Evolutionary conservation across 78 protist genomes (phyloP), one percentile per base, ranked within the genome.

Genomic region (Dictyostelium firmibasis): DNA sequence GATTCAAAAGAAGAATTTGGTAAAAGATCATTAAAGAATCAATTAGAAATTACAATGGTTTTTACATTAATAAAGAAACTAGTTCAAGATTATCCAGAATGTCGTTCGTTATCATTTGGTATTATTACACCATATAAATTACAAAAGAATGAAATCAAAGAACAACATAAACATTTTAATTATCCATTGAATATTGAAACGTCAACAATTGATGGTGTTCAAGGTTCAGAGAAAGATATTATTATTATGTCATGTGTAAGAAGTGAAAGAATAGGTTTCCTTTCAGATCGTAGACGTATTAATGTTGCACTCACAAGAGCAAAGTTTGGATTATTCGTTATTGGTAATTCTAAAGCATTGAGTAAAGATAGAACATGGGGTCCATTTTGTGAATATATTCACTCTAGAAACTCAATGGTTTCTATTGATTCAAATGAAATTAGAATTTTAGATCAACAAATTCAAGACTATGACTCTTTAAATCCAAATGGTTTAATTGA

Each of bases 241-340:
- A 95, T 97, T 11, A 14, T 98, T 29, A 27, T 98, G 29, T 87
- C 97, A 36, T 81, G 92, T 43, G 99, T 98, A 18, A 84, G 99
- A 38, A 96, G 94, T 35, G 70, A 62, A 18, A 27, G 72, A 31
- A 87, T 98, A 33, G 99, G 99, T 31, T 98, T 98, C 88, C 78
- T 98, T 31, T 16, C 35, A 1, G 99, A 98, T 77, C 50, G 33
- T 18, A 96, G 98, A 25, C 96, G 99, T 9, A 69, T 98, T 88
- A 98, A 98, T 81, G 99, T 98, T 9, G 97, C 95, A 33, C 60
- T 98, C 53, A 97, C 98, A 11, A 96, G 99, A 20, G 98, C 99
- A 9, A 60, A 64, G 74, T 38, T 62, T 29, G 75, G 84, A 11
- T 18, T 96, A 53, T 72, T 57, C 35, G 81, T 98, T 35, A 53